These are phyloP conservation scores for Ogataea hybrid DNA, from an alignment of 1,139 yeast species.

Conservation along the genomic window DNA sequence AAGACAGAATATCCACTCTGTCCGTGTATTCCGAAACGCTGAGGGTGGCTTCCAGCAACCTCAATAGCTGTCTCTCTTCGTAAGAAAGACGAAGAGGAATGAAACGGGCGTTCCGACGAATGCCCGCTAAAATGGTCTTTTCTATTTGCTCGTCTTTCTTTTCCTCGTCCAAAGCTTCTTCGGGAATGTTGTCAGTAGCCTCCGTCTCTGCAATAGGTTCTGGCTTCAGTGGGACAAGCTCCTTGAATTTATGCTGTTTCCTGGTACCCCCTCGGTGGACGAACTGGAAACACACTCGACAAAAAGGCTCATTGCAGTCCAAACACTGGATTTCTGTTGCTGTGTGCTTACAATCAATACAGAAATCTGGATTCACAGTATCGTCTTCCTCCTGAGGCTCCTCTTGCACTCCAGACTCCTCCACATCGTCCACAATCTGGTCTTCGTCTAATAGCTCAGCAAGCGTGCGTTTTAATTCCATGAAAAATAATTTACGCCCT, in stretches of 20 bases:
- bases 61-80: constrained; percentile 63
- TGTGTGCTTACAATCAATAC: constrained; percentile 72
- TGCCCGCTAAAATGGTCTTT: constrained; percentile 29
- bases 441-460: constrained; percentile 17
- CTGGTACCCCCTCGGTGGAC: constrained; percentile 66
- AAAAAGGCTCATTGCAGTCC: constrained; percentile 61
- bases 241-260: constrained; percentile 36
- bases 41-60: constrained; percentile 64
- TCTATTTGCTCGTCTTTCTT: constrained; percentile 17
- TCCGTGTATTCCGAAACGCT: constrained; percentile 76
- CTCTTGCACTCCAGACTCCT: constrained; percentile 8
- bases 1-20: constrained; percentile 63
- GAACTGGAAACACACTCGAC: constrained; percentile 64
- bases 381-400: constrained; percentile 15
- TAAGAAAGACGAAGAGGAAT: constrained; percentile 64
- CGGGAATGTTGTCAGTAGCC: constrained; percentile 8
- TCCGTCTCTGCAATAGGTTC: constrained; percentile 30
- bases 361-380: constrained; percentile 37
- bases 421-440: constrained; percentile 24
- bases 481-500: constrained; percentile 7
- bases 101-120: constrained; percentile 47
- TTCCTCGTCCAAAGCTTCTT: constrained; percentile 8
- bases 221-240: constrained; percentile 20
- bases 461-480: constrained; percentile 20
- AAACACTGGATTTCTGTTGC: constrained; percentile 56